phyloP scores from a whole-genome alignment of 1,139 yeast species.

The Yamadazyma membranifaciens region DNA sequence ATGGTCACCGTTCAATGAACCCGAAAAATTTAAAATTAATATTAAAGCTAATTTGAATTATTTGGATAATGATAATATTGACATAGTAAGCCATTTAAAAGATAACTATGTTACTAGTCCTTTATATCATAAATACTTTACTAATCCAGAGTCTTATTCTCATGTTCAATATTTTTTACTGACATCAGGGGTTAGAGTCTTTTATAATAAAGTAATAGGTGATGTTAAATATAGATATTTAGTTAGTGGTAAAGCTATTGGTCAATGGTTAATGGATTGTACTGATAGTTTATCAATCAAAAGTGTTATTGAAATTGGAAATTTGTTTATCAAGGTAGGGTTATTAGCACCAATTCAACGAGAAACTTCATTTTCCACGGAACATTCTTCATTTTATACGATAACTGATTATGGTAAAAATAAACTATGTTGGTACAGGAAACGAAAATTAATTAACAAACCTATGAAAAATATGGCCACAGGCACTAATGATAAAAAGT shows the following conservation, averaged over 20 bases:
- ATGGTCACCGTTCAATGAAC: conserved; percentile 55
- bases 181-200: conserved; percentile 62
- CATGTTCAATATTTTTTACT: conserved; percentile 77
- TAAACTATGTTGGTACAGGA: conserved; percentile 22
- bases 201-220: conserved; percentile 37
- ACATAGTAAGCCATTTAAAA: neutral
- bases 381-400: conserved; percentile 18
- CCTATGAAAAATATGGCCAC: neutral
- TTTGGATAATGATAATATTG: neutral
- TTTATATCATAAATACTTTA: conserved; percentile 71
- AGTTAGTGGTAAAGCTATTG: conserved; percentile 72
- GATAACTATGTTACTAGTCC: conserved; percentile 47
- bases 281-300: conserved; percentile 60
- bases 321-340: conserved; percentile 50
- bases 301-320: conserved; percentile 64
- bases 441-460: neutral
- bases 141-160: conserved; percentile 87
- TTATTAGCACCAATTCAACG: conserved; percentile 32
- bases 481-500: neutral
- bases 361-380: neutral
- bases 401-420: conserved; percentile 21
- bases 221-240: conserved; percentile 27
- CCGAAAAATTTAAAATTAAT: conserved; percentile 19
- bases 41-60: conserved; percentile 6
- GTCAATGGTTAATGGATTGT: conserved; percentile 91